These are phyloP conservation scores for Trypanosoma rangeli DNA, from an alignment of 208 protist species.

Conservation along the genomic window DNA sequence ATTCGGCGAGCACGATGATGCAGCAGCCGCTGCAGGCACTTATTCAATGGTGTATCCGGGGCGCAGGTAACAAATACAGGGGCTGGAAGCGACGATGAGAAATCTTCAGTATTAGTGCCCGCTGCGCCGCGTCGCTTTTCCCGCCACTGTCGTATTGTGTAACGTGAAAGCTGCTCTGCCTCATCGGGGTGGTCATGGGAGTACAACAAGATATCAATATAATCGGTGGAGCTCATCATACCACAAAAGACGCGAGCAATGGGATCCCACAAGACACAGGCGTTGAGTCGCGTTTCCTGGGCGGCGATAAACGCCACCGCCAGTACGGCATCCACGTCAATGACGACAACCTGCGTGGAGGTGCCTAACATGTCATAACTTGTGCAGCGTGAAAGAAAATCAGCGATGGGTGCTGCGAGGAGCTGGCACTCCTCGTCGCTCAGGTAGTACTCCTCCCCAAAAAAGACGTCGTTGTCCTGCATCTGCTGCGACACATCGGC, in stretches of 20 bases:
- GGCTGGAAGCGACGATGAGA: conserved; percentile 12
- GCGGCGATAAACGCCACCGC: conserved; percentile 85
- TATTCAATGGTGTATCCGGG: conserved; percentile 57
- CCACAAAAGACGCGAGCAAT: conserved; percentile 56
- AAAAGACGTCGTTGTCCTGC: conserved; percentile 26
- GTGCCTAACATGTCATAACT: conserved; percentile 86
- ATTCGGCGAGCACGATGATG: conserved; percentile 56
- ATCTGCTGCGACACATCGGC: background rate
- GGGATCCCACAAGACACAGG: conserved; percentile 83
- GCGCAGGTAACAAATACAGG: conserved; percentile 48
- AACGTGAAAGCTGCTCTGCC: conserved; percentile 55
- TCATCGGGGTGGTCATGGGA: conserved; percentile 61
- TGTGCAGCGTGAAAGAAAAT: conserved; percentile 69
- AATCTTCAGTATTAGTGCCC: background rate
- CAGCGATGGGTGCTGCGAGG: conserved; percentile 58
- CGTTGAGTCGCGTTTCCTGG: conserved; percentile 80
- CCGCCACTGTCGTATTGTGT: conserved; percentile 69
- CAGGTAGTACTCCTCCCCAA: conserved; percentile 55
- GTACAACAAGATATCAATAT: conserved; percentile 87
- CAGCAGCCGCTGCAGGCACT: conserved; percentile 70
- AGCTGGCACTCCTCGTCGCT: conserved; percentile 55
- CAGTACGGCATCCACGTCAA: conserved; percentile 75
- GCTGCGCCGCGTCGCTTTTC: conserved; percentile 17
- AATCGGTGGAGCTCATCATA: conserved; percentile 80
- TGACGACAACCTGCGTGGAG: conserved; percentile 84